A percentile compares a stretch with the other conserved stretches of the same genome.
Evolutionary conservation across 2,329 filamentous ascomycete genomes (phyloP).

Genomic region (Nemania sp.): DNA sequence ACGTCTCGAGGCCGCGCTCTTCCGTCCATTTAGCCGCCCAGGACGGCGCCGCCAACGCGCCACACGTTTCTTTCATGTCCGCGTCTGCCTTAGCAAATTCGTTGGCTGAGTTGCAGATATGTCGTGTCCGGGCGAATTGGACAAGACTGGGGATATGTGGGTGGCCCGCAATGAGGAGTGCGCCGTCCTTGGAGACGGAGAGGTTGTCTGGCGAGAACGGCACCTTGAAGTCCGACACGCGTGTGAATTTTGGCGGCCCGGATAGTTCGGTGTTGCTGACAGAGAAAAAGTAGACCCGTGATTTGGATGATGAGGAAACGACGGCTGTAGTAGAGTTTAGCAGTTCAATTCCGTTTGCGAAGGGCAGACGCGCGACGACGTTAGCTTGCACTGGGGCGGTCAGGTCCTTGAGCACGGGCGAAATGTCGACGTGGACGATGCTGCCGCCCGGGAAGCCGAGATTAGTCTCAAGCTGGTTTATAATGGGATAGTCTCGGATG

Average conservation of each 20-base stretch:
- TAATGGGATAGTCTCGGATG: conserved; percentile 39
- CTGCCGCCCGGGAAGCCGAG: conserved; percentile 50
- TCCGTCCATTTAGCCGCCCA: conserved; percentile 55
- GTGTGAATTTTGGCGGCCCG: conserved; percentile 34
- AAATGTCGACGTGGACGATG: conserved; percentile 54
- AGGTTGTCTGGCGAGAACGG: conserved; percentile 59
- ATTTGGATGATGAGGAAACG: conserved; percentile 53
- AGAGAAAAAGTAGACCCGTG: conserved; percentile 50
- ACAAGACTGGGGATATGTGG: conserved; percentile 52
- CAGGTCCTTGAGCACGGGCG: conserved; percentile 37
- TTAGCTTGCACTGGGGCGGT: conserved; percentile 36
- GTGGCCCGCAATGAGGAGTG: conserved; percentile 57
- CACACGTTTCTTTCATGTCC: conserved; percentile 41
- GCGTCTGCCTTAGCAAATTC: conserved; percentile 46
- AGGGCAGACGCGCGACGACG: conserved; percentile 53
- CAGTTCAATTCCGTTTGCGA: conserved; percentile 58
- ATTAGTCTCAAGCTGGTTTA: conserved; percentile 53
- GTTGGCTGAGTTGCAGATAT: conserved; percentile 51
- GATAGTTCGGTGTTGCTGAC: conserved; percentile 25
- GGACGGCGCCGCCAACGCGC: conserved; percentile 34
- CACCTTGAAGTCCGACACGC: conserved; percentile 40
- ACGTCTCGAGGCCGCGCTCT: conserved; percentile 48
- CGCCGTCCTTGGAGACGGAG: conserved; percentile 47
- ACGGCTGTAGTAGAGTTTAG: conserved; percentile 55
- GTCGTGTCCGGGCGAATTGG: conserved; percentile 51